Evolutionary conservation across 306 rosid species (phyloP), one percentile per base, ranked within the genome.

Genomic region (Alnus glutinosa): DNA sequence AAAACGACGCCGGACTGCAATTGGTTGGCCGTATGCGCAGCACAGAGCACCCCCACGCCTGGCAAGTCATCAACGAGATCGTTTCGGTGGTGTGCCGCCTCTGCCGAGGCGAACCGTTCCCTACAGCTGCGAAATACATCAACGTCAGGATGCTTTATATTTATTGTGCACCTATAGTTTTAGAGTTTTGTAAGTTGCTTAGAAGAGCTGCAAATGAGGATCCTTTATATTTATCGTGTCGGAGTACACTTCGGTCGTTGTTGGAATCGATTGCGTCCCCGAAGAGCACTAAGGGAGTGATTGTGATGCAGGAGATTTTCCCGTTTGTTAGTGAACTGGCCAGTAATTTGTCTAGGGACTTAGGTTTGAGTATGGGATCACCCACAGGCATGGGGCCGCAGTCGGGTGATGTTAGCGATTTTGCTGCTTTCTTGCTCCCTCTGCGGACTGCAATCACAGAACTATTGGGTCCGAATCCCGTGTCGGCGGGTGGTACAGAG

Each of bases 171-270:
- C 82, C 76, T 1, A 79, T 83, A 52, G 83, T 83, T n/a, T 80
- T 92, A 63, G 90, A 92, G 86, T 85, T 94, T 49, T 92, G 97
- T 80, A 88, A 79, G 57, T 77, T 86, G 83, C 91, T 94, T 70
- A 88, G 89, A 73, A 67, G 81, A 48, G 75, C 81, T 15, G 88
- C 80, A 18, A 28, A 28, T 63, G 84, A 90, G 62, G 95, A 91
- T 15, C 74, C 75, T 83, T 49, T 93, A 77, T 93, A 90, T 77
- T 4, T 86, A 7, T 61, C 70, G 28, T 90, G 95, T 74, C 86
- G 98, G 23, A 73, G 78, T 74, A 72, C 84, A 19, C 84, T 91
- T 1, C 88, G 86, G 23, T 63, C 74, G 10, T 73, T 91, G 80
- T 81, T 92, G 86, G 86, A 67, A 2, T 3, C 51, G 3, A 67